Evolutionary conservation across 2,329 filamentous ascomycete genomes (phyloP).

Genomic region (Monilinia vaccinii-corymbosi): DNA sequence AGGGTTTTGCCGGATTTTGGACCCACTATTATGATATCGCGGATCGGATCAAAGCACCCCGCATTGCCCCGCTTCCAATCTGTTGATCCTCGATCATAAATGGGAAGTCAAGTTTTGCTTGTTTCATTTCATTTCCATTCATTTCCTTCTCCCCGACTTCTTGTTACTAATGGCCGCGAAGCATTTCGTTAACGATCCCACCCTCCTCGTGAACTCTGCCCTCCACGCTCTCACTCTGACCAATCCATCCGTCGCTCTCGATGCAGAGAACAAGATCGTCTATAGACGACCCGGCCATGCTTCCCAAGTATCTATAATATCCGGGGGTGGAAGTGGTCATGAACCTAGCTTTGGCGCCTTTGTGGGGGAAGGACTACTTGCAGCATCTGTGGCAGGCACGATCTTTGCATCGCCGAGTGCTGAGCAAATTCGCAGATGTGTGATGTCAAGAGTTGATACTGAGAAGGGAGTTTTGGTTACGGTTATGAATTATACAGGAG

Average conservation of each 20-base stretch:
- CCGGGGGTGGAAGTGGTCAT: constrained; percentile 82
- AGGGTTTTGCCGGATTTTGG: background rate
- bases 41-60: background rate
- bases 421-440: constrained; percentile 71
- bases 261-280: constrained; percentile 72
- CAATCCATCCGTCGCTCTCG: constrained; percentile 75
- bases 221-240: constrained; percentile 70
- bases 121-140: background rate
- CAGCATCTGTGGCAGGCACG: constrained; percentile 75
- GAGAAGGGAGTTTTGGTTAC: constrained; percentile 74
- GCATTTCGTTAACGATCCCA: constrained; percentile 84
- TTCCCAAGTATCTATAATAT: constrained; percentile 71
- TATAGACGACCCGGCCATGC: constrained; percentile 55
- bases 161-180: constrained; percentile 44
- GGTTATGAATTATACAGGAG: constrained; percentile 91
- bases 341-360: constrained; percentile 82
- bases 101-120: too few species aligned
- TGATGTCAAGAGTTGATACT: constrained; percentile 62
- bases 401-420: constrained; percentile 78
- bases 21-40: too few species aligned
- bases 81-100: background rate
- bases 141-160: background rate
- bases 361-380: constrained; percentile 72
- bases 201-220: constrained; percentile 66
- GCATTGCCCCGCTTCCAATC: constrained; percentile 3